Conservation (phyloP, 768 basidiomycete species). For the Saitozyma sp. region DNA sequence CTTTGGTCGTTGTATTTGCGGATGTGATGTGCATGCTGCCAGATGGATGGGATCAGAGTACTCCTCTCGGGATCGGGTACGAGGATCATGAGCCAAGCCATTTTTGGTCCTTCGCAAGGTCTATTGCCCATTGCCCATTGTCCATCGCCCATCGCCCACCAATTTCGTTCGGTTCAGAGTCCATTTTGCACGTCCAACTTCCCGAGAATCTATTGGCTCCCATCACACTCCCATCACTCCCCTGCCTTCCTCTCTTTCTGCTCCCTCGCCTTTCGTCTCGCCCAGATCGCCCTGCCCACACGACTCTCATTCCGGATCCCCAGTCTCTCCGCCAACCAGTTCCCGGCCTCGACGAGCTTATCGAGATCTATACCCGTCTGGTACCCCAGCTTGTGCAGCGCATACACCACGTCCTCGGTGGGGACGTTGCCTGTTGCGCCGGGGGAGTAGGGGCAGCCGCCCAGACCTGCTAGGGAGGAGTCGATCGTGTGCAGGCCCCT, state of each 20-base stretch:
- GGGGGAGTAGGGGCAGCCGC: constrained; percentile 94
- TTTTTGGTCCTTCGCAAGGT: too few relatives aligned
- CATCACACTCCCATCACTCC: neutral
- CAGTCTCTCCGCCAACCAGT: constrained; percentile 74
- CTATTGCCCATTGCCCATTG: neutral
- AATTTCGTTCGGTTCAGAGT: neutral
- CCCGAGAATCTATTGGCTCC: neutral
- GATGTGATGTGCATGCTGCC: too few relatives aligned
- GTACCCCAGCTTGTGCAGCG: constrained; percentile 64
- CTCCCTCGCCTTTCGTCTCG: constrained; percentile 18
- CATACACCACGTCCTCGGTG: constrained; percentile 85
- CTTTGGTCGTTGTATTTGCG: too few relatives aligned
- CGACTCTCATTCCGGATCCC: constrained; percentile 71
- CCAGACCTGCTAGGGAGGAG: constrained; percentile 80
- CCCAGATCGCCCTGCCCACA: constrained; percentile 72
- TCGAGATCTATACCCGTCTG: constrained; percentile 67
- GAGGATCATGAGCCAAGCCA: too few relatives aligned
- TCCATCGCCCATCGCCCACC: neutral
- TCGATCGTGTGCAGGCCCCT: constrained; percentile 78
- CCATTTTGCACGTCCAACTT: neutral
- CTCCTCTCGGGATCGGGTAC: too few relatives aligned
- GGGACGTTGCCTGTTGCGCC: constrained; percentile 94
- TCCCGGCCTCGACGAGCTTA: constrained; percentile 71
- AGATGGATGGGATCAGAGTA: too few relatives aligned
- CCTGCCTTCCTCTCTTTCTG: neutral